These are phyloP conservation scores for Crucibulum laeve DNA, from an alignment of 768 basidiomycete genomes.

Conservation along the genomic window DNA sequence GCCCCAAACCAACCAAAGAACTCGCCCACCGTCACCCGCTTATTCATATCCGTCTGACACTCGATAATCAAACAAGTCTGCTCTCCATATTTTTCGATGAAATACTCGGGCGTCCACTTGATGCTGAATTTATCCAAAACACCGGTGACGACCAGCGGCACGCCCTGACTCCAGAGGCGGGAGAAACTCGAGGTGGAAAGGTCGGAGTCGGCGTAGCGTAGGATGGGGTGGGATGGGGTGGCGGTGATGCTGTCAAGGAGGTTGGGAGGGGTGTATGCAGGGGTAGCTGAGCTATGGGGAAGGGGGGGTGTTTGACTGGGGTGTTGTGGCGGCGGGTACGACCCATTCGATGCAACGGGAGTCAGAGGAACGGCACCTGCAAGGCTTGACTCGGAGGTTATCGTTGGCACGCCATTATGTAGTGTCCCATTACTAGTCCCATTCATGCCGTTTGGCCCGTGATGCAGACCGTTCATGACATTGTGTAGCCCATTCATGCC, in stretches of 20 bases:
- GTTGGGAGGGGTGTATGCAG: conserved; percentile 19
- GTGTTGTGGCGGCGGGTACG: too few species aligned
- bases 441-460: neutral
- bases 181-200: conserved; percentile 59
- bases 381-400: conserved; percentile 4
- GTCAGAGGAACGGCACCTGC: neutral
- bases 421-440: too few species aligned
- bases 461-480: neutral
- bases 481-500: neutral
- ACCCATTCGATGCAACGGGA: too few species aligned
- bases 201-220: conserved; percentile 38
- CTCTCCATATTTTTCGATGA: conserved; percentile 61
- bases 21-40: conserved; percentile 59
- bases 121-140: conserved; percentile 58
- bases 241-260: conserved; percentile 15
- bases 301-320: too few species aligned
- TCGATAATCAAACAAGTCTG: conserved; percentile 73
- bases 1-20: conserved; percentile 82
- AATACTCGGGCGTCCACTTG: conserved; percentile 81
- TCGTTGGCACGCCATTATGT: too few species aligned
- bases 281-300: conserved; percentile 3
- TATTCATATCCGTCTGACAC: conserved; percentile 70
- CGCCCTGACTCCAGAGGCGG: conserved; percentile 65
- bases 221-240: conserved; percentile 44
- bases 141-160: conserved; percentile 75